Evolutionary conservation across 495 filamentous ascomycete species (phyloP).

Genomic region (Penicillium psychrofluorescens): DNA sequence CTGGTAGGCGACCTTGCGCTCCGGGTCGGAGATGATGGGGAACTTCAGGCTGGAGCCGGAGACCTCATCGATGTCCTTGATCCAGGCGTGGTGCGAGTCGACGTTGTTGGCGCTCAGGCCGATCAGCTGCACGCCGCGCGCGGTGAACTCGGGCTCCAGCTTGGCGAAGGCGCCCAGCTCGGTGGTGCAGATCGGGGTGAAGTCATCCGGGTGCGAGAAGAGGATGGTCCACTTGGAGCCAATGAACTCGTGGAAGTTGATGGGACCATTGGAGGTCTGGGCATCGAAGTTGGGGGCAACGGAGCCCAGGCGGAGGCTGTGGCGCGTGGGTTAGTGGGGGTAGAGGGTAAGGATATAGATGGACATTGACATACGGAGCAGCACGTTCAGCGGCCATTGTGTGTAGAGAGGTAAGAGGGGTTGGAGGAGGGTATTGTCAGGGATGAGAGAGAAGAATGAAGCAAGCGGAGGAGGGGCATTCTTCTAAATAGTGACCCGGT

Average conservation of each 20-base stretch:
- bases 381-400: constrained; percentile 46
- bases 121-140: constrained; percentile 91
- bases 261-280: constrained; percentile 82
- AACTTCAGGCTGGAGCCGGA: constrained; percentile 49
- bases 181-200: constrained; percentile 94
- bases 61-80: constrained; percentile 61
- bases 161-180: constrained; percentile 97
- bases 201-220: constrained; percentile 91
- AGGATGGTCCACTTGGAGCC: constrained; percentile 91
- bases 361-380: constrained; percentile 38
- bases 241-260: constrained; percentile 96
- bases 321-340: neutral
- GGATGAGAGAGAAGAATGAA: constrained; percentile 5
- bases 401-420: constrained; percentile 4
- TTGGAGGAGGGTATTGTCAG: neutral
- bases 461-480: constrained; percentile 3
- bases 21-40: constrained; percentile 63
- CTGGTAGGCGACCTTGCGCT: constrained; percentile 55
- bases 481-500: constrained; percentile 16
- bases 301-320: constrained; percentile 78
- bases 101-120: constrained; percentile 67
- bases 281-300: constrained; percentile 91
- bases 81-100: constrained; percentile 53
- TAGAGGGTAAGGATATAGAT: neutral
- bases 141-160: constrained; percentile 92